Conservation (phyloP, 129 eudicot species). For the sunflower (Helianthus annuus) region DNA sequence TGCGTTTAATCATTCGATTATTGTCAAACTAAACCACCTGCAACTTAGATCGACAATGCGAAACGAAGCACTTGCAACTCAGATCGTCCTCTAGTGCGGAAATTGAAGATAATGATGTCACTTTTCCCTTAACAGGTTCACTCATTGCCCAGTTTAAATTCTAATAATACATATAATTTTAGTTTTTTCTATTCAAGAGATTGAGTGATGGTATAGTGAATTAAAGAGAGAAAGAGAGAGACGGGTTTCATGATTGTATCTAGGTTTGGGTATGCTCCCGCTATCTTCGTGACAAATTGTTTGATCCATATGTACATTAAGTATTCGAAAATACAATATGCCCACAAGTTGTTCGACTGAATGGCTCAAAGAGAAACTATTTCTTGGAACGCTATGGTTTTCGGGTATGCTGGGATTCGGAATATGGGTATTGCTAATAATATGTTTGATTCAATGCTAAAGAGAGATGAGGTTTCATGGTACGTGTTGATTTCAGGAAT, state of each 20-base stretch:
- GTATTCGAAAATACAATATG: constrained; percentile 52
- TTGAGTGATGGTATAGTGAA: too few species aligned
- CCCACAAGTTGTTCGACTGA: constrained; percentile 63
- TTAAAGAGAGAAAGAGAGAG: too few species aligned
- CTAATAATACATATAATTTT: too few species aligned
- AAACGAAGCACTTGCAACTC: too few species aligned
- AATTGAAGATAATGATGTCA: too few species aligned
- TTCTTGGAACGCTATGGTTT: constrained; percentile 80
- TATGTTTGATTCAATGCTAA: constrained; percentile 60
- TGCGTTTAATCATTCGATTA: too few species aligned
- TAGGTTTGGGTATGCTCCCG: constrained; percentile 85
- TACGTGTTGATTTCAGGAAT: constrained; percentile 70
- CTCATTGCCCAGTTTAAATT: too few species aligned
- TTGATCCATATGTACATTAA: constrained; percentile 66
- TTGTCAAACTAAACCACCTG: too few species aligned
- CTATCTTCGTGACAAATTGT: constrained; percentile 77
- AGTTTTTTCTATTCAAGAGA: too few species aligned
- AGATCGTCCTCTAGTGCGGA: too few species aligned
- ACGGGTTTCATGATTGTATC: constrained; percentile 47
- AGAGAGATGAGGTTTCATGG: constrained; percentile 82
- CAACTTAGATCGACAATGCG: too few species aligned
- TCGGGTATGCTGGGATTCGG: constrained; percentile 56
- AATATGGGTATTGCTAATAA: constrained; percentile 41
- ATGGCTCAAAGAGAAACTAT: constrained; percentile 69
- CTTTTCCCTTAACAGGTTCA: too few species aligned